phyloP scores from a whole-genome alignment of 495 filamentous ascomycete species.

The Immersiella caudata region DNA sequence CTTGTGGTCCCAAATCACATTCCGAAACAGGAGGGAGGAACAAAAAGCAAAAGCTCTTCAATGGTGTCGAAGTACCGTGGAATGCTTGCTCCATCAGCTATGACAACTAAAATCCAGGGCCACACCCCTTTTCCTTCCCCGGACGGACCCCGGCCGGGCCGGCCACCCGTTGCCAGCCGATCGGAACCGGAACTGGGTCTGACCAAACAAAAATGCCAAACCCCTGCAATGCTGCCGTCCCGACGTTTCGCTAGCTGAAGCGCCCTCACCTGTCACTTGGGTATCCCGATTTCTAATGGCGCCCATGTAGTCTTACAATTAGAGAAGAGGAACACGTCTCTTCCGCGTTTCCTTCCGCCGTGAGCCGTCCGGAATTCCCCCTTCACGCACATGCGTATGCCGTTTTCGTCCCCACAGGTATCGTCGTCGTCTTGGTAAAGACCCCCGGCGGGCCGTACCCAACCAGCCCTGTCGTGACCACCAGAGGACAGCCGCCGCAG shows the following conservation, averaged over 20 bases:
- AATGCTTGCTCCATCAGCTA: no score
- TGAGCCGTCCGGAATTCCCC: not conserved
- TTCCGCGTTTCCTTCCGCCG: not conserved
- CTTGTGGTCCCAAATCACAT: no score
- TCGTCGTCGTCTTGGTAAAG: conserved; percentile 35
- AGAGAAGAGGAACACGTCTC: not conserved
- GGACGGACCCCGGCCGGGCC: no score
- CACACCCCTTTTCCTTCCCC: no score
- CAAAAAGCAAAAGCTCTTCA: no score
- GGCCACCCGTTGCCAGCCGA: no score
- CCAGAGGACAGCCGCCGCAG: conserved; percentile 33
- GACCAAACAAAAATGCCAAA: not conserved
- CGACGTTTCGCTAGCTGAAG: not conserved
- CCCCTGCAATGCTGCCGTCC: not conserved
- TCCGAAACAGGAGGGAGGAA: no score
- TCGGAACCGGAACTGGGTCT: not conserved
- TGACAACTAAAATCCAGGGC: no score
- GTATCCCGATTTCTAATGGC: not conserved
- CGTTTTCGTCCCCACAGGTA: conserved; percentile 34
- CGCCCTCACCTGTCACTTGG: not conserved
- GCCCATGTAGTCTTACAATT: not conserved
- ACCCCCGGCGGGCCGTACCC: conserved; percentile 31
- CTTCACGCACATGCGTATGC: conserved; percentile 31
- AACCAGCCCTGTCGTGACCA: conserved; percentile 30
- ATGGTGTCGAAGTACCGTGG: no score